Percentiles rank a stretch among this genome's conserved stretches.
Conservation (phyloP, 768 basidiomycete species). For the Hirschioporus abietinus region DNA sequence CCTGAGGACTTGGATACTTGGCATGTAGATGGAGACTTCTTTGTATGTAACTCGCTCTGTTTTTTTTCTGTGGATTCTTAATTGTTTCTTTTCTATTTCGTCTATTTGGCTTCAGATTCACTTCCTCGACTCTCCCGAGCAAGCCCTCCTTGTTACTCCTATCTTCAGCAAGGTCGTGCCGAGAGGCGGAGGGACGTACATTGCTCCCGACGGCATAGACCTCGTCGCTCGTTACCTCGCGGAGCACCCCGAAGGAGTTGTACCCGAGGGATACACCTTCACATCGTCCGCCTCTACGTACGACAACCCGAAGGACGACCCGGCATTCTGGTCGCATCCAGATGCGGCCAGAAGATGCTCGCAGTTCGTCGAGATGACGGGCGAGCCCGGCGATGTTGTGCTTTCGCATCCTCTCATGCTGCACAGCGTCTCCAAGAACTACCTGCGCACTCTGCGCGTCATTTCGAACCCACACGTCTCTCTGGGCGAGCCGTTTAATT, state of each 20-base stretch:
- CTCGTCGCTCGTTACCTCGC: no score
- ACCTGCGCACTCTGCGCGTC: conserved; percentile 49
- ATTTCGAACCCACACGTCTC: conserved; percentile 64
- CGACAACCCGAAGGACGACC: conserved; percentile 14
- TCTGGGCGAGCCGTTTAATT: conserved; percentile 50
- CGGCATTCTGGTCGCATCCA: conserved; percentile 35
- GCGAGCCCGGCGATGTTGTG: conserved; percentile 55
- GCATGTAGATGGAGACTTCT: conserved; percentile 52
- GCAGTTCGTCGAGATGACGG: conserved; percentile 30
- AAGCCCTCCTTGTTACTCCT: conserved; percentile 57
- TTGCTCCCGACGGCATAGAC: conserved; percentile 48
- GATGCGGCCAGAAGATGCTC: conserved; percentile 32
- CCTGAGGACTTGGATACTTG: conserved; percentile 52
- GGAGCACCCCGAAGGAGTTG: conserved; percentile 23
- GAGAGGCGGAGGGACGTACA: conserved; percentile 54
- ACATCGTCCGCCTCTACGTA: conserved; percentile 16
- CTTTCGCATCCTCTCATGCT: conserved; percentile 61
- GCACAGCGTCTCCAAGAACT: conserved; percentile 58
- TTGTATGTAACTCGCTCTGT: not conserved
- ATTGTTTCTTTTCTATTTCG: no score
- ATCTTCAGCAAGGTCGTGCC: conserved; percentile 52
- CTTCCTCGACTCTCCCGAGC: conserved; percentile 63
- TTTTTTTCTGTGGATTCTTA: no score
- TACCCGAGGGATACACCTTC: conserved; percentile 42
- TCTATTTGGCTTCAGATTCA: conserved; percentile 33